Evolutionary conservation across 495 filamentous ascomycete genomes (phyloP), one percentile per base, ranked within the genome.

Genomic region (Aspergillus nidulans): DNA sequence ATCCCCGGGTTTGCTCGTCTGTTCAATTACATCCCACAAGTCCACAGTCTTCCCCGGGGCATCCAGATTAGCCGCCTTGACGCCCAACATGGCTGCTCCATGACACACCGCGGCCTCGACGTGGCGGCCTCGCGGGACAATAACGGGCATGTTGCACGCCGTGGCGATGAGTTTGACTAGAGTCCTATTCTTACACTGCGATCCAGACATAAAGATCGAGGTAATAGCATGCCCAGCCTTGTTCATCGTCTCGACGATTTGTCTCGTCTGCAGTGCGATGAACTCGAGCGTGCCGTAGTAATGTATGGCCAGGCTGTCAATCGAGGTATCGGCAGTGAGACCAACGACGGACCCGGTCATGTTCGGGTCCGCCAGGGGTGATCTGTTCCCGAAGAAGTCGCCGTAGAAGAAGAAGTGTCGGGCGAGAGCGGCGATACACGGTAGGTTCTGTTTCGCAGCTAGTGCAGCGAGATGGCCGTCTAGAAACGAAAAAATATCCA

Each of bases 321-420:
- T 79, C 62, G 83, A 85, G 55, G 86, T 88, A 67, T 98, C 92
- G 49, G 81, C 87, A 66, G 84, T 87, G 28, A 98, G 77, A 5
- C 94, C 94, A 50, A 95, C 84, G 43, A 94, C 80, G 1, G 91
- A 84, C 26, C 94, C 94, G 25, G 84, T 85, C 94, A 98, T 98
- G 66, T 82, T 84, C 1, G 92, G 80, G 62, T 98, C 90, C 0
- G 92, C 92, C 52, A 98, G 82, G 4, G 94, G 94, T n/a, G 90
- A 95, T 26, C 94, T 85, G 70, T 98, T 98, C 39, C 94, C 94
- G 80, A 92, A 97, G 18, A 96, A 82, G 64, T 98, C 94, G 49
- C 94, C 94, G 65, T 97, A 97, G 77, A 98, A 95, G 81, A 97
- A 98, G 69, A 95, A 85, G 68, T 98, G 92, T 6, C 94, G 87